Evolutionary conservation across 306 rosid genomes (phyloP).

Genomic region (Dicorynia guianensis): DNA sequence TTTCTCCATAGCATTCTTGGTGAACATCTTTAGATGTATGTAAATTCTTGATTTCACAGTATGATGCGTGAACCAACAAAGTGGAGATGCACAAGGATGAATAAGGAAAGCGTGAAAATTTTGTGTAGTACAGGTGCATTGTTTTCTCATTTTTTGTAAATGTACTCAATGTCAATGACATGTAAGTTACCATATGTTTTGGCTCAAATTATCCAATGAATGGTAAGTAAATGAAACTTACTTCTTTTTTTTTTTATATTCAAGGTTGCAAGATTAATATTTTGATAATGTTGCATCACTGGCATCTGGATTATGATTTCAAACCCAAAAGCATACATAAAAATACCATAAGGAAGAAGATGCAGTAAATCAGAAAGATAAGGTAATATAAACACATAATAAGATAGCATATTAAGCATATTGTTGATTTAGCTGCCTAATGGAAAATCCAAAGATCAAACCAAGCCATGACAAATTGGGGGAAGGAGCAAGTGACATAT

Average conservation of each 20-base stretch:
- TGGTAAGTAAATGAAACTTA: slow-evolving; percentile 38
- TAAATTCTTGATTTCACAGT: slow-evolving; percentile 51
- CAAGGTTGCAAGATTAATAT: slow-evolving; percentile 23
- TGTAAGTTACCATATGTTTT: slow-evolving; percentile 43
- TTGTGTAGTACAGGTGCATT: slow-evolving; percentile 60
- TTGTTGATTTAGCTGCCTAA: background rate
- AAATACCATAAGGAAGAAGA: background rate
- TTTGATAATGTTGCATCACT: background rate
- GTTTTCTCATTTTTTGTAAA: slow-evolving; percentile 55
- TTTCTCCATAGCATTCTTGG: slow-evolving; percentile 44
- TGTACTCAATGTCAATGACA: slow-evolving; percentile 39
- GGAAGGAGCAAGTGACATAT: slow-evolving; percentile 10
- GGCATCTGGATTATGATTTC: background rate
- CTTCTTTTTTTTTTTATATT: slow-evolving; percentile 36
- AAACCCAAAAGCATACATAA: slow-evolving; percentile 8
- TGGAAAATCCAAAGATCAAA: background rate
- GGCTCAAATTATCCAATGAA: slow-evolving; percentile 38
- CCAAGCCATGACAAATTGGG: background rate
- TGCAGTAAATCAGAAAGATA: background rate
- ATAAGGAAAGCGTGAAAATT: slow-evolving; percentile 56
- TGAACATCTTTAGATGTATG: slow-evolving; percentile 54
- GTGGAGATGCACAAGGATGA: slow-evolving; percentile 49
- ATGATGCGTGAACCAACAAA: slow-evolving; percentile 47
- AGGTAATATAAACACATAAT: too few species aligned
- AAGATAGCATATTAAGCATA: background rate